Evolutionary conservation across 1,139 yeast species (phyloP).

Genomic region (Kodamaea plutei): DNA sequence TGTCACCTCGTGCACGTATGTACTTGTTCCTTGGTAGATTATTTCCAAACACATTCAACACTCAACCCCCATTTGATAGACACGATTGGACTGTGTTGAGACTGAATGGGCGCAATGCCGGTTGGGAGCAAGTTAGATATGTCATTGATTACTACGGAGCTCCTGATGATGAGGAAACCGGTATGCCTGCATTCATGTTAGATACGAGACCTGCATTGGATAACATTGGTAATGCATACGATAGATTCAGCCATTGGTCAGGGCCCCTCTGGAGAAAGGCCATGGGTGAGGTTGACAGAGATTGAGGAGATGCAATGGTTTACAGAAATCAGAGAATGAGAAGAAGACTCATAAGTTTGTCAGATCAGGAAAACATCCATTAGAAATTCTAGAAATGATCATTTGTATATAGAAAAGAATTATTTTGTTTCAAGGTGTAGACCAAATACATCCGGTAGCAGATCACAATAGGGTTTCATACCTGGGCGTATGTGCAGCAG

Average conservation of each 20-base stretch:
- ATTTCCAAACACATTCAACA: constrained; percentile 69
- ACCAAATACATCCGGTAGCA: no score
- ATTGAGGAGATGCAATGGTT: no score
- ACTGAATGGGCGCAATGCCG: constrained; percentile 43
- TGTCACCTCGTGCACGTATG: constrained; percentile 83
- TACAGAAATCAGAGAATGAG: no score
- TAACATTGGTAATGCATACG: constrained; percentile 54
- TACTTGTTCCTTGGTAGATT: constrained; percentile 61
- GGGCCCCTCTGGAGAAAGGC: constrained; percentile 44
- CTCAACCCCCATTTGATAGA: constrained; percentile 91
- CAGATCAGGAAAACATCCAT: no score
- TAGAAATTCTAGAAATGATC: no score
- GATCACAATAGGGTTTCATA: no score
- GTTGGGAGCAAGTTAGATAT: constrained; percentile 64
- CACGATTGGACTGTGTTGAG: constrained; percentile 98
- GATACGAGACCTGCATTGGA: constrained; percentile 97
- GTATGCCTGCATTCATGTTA: constrained; percentile 84
- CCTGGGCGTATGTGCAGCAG: no score
- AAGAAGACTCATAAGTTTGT: no score
- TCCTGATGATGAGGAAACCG: constrained; percentile 84
- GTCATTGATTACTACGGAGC: constrained; percentile 93
- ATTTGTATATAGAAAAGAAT: no score
- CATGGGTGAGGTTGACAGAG: constrained; percentile 34
- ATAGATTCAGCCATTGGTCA: constrained; percentile 56
- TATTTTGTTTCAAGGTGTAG: no score